Base-by-base conservation (phyloP, 306 rosid genomes). In the Senna siamea region DNA sequence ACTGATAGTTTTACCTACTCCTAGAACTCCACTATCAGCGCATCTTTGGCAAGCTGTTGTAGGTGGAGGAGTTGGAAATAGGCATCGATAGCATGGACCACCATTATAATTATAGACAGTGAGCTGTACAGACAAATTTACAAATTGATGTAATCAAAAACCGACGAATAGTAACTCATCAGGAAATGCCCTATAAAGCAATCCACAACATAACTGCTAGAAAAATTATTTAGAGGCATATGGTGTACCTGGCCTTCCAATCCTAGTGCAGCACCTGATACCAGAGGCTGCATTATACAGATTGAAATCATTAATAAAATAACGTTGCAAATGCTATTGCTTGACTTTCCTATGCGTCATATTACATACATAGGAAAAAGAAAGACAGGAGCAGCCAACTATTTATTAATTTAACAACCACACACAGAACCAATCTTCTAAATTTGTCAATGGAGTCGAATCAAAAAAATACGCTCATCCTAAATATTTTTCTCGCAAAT, bases 201-300 rank as follows among this genome's bases (percentile, higher is more conserved):
- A 15, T 11, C 1, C 57, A 46, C 12, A 54, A 56, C 38, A 54
- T 32, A 38, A 73, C 69, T 7, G 53, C 43, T 26, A 17, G 58
- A 70, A 46, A 6, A 59, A 19, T 13, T 58, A 68, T 30, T 22
- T 28, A 56, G 56, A 47, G 19, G 64, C 68, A 5, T 83, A 87
- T 89, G 17, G 48, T 68, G 13, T 85, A 94, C 99, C 99, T 94
- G 99, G 76, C 99, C 99, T 88, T 94, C 99, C 85, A 94, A 72
- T 82, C 99, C 99, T 53, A 94, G 58, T 0, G 99, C 99, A 52
- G 97, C 99, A 80, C 99, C 99, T 57, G 97, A 94, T 56, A 94
- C 99, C 66, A 94, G 97, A 81, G 99, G 97, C 99, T 94, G 93
- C 88, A 83, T 34, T 47, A 46, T 58, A 57, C 59, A 85, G 18